These are phyloP conservation scores for Fusarium nisikadoi DNA, from an alignment of 2,329 filamentous ascomycete species.

Conservation along the genomic window DNA sequence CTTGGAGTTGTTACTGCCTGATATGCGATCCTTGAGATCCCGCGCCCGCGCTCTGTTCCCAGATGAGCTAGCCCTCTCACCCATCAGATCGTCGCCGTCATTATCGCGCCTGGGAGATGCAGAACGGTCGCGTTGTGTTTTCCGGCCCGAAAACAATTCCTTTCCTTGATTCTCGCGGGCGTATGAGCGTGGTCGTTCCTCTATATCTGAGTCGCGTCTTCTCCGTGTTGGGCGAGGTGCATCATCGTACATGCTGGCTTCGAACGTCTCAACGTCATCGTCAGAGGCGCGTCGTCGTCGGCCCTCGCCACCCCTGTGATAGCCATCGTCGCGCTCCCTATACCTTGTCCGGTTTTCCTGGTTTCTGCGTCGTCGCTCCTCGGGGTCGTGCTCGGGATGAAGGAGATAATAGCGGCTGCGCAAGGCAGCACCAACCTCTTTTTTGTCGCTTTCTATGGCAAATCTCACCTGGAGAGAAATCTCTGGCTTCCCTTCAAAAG, in stretches of 20 bases:
- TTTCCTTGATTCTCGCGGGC: slow-evolving; percentile 60
- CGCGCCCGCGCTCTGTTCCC: slow-evolving; percentile 50
- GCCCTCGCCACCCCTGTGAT: slow-evolving; percentile 51
- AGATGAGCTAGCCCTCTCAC: slow-evolving; percentile 46
- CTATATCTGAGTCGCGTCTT: slow-evolving; percentile 41
- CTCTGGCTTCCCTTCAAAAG: slow-evolving; percentile 74
- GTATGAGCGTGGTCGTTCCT: slow-evolving; percentile 46
- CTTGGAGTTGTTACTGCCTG: slow-evolving; percentile 46
- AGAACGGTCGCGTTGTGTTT: slow-evolving; percentile 57
- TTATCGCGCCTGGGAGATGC: slow-evolving; percentile 61
- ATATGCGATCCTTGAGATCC: slow-evolving; percentile 49
- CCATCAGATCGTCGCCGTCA: slow-evolving; percentile 56
- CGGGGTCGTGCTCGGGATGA: slow-evolving; percentile 88
- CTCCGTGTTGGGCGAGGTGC: slow-evolving; percentile 51
- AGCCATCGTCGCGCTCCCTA: slow-evolving; percentile 64
- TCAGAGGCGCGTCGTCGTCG: slow-evolving; percentile 55
- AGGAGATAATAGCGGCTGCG: slow-evolving; percentile 92
- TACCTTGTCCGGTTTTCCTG: slow-evolving; percentile 69
- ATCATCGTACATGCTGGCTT: slow-evolving; percentile 87
- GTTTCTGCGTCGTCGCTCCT: slow-evolving; percentile 72
- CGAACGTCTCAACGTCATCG: slow-evolving; percentile 68
- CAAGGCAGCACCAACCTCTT: slow-evolving; percentile 79
- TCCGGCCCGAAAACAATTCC: slow-evolving; percentile 70
- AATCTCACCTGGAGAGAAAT: slow-evolving; percentile 77
- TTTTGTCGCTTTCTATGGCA: slow-evolving; percentile 80